Evolutionary conservation across 208 protist species (phyloP).

Genomic region (Naegleria fowleri): DNA sequence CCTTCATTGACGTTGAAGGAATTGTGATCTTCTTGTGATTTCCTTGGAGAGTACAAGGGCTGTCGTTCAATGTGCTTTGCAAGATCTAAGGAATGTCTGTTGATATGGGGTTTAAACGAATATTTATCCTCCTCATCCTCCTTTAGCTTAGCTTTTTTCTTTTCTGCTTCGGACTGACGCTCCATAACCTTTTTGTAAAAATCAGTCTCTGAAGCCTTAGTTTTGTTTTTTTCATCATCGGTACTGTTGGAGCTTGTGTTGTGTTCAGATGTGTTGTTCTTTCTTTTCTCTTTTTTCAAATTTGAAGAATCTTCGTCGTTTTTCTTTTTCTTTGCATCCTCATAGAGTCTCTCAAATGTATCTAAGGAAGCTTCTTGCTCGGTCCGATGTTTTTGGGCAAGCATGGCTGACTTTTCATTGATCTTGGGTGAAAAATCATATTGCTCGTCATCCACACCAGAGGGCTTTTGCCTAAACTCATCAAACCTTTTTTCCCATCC

Average conservation of each 20-base stretch:
- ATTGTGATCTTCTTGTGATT: background rate
- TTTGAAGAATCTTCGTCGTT: background rate
- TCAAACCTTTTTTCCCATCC: slow-evolving; percentile 20
- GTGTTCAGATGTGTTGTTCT: background rate
- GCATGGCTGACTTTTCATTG: background rate
- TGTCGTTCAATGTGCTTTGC: background rate
- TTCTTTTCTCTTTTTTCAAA: background rate
- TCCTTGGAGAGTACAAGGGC: background rate
- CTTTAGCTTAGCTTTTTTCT: background rate
- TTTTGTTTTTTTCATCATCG: background rate
- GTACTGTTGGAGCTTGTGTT: background rate
- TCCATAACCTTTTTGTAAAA: background rate
- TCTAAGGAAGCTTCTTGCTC: background rate
- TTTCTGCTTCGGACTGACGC: background rate
- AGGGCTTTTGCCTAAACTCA: background rate
- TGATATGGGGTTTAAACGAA: background rate
- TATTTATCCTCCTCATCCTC: background rate
- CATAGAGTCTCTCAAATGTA: background rate
- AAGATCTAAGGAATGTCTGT: background rate
- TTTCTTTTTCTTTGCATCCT: background rate
- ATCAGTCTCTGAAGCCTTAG: background rate
- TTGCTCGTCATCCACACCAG: background rate
- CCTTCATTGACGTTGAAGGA: background rate
- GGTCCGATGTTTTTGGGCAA: background rate
- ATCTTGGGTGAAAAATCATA: background rate